phyloP scores from a whole-genome alignment of 768 basidiomycete genomes.

The Russula abietina region DNA sequence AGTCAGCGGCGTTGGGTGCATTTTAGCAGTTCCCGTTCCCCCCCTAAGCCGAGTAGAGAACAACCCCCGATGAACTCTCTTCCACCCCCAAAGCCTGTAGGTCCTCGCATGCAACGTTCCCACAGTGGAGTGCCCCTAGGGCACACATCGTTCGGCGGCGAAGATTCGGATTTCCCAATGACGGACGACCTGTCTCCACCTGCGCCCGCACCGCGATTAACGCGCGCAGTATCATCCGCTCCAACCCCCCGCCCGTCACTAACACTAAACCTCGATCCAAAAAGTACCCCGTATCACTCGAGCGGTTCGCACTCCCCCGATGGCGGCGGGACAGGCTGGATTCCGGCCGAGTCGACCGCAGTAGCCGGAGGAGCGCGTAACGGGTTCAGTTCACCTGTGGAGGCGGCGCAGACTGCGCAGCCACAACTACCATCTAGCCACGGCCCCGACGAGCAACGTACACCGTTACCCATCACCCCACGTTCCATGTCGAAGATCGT shows the following conservation, averaged over 20 bases:
- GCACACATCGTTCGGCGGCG: not conserved
- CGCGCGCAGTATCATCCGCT: constrained; percentile 7
- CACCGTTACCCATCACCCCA: constrained; percentile 12
- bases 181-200: not conserved
- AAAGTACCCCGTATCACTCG: not conserved
- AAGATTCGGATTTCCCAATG: not conserved
- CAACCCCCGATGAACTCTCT: not conserved
- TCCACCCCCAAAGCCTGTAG: constrained; percentile 8
- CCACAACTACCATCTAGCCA: not conserved
- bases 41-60: not conserved
- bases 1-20: not conserved
- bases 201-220: not conserved
- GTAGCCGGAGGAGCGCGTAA: not conserved
- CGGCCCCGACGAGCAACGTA: constrained; percentile 1
- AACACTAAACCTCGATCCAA: constrained; percentile 6
- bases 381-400: not conserved
- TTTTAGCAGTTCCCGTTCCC: not conserved
- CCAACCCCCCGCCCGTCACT: constrained; percentile 5
- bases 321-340: not conserved
- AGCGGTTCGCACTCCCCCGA: not conserved
- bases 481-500: constrained; percentile 20
- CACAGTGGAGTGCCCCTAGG: constrained; percentile 2
- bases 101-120: constrained; percentile 17
- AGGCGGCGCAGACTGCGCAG: not conserved
- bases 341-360: not conserved